Percentiles rank a stretch among this genome's conserved stretches.
phyloP scores from a whole-genome alignment of 768 basidiomycete species.

The Pisolithus albus region DNA sequence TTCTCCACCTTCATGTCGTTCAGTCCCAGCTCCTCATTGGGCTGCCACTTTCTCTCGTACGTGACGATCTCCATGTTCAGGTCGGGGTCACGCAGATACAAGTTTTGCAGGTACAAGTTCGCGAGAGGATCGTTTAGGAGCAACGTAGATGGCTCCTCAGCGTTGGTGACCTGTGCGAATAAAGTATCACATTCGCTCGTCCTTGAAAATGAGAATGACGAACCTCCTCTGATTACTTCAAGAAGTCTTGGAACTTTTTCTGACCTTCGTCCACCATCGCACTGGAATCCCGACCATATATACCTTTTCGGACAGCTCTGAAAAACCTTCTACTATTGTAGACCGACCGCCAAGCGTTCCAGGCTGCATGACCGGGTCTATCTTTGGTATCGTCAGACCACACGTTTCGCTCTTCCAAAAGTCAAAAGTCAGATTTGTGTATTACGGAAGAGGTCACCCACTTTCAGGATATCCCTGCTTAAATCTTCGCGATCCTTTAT shows the following conservation, averaged over 20 bases:
- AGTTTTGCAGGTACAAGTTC: conserved; percentile 89
- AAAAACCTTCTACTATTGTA: conserved; percentile 94
- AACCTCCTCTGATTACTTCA: conserved; percentile 69
- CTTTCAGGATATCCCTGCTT: conserved; percentile 91
- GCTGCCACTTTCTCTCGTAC: conserved; percentile 81
- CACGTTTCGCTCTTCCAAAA: conserved; percentile 78
- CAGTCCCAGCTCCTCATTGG: conserved; percentile 92
- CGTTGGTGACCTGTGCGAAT: conserved; percentile 60
- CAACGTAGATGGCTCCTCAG: conserved; percentile 75
- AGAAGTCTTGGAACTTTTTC: conserved; percentile 63
- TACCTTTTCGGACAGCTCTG: conserved; percentile 85
- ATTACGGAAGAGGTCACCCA: no score
- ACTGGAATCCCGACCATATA: conserved; percentile 67
- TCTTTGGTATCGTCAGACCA: conserved; percentile 75
- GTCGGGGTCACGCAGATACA: conserved; percentile 94
- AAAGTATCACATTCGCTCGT: neutral
- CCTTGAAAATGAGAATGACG: conserved; percentile 11
- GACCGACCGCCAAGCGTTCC: conserved; percentile 97
- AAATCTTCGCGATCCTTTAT: conserved; percentile 92
- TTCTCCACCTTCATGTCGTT: conserved; percentile 81
- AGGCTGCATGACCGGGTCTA: conserved; percentile 83
- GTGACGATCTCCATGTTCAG: conserved; percentile 82
- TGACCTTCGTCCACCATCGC: conserved; percentile 37
- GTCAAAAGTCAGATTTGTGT: no score
- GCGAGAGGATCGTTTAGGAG: conserved; percentile 93